Base-by-base conservation (phyloP, 1,284 basidiomycete genomes). In the Cryptococcus hybrid region DNA sequence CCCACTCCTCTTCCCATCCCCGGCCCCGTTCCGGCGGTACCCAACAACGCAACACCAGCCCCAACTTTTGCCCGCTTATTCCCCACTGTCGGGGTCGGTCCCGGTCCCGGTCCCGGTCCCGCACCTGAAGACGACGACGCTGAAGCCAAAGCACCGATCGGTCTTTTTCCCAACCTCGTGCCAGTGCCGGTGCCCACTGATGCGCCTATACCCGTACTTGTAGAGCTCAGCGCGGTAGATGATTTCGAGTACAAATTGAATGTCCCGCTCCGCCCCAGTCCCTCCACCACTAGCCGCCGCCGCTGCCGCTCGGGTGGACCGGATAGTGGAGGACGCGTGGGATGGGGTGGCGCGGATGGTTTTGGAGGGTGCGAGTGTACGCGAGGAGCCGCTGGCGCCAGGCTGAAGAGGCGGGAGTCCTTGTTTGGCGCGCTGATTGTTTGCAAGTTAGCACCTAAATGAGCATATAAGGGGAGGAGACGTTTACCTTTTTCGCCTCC, bases 401-500 rank as follows among this genome's bases (percentile, higher is more conserved):
- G 65, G 60, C 56, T 60, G 52, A 61, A 58, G 2, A 72, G 67
- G 18, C 66, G 60, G 69, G 74, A 51, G 44, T 58, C 50, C 59
- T 54, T 51, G 46, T 52, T n/a, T 8, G 51, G 36, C 34, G 46
- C n/a, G 30, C 15, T 24, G 34, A 80, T n/a, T n/a, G n/a, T n/a
- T n/a, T n/a, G n/a, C n/a, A n/a, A n/a, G n/a, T n/a, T n/a, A n/a
- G n/a, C n/a, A n/a, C n/a, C n/a, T n/a, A n/a, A n/a, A n/a, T n/a
- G n/a, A n/a, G n/a, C n/a, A n/a, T n/a, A n/a, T n/a, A n/a, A n/a
- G n/a, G n/a, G n/a, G n/a, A n/a, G n/a, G n/a, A n/a, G n/a, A n/a
- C n/a, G n/a, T n/a, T n/a, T n/a, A n/a, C 80, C 75, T 78, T 79
- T 73, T 82, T 85, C 71, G 89, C 91, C 77, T 92, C 89, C 75